phyloP scores from a whole-genome alignment of 2,329 filamentous ascomycete genomes.

The Penicillium sp. region DNA sequence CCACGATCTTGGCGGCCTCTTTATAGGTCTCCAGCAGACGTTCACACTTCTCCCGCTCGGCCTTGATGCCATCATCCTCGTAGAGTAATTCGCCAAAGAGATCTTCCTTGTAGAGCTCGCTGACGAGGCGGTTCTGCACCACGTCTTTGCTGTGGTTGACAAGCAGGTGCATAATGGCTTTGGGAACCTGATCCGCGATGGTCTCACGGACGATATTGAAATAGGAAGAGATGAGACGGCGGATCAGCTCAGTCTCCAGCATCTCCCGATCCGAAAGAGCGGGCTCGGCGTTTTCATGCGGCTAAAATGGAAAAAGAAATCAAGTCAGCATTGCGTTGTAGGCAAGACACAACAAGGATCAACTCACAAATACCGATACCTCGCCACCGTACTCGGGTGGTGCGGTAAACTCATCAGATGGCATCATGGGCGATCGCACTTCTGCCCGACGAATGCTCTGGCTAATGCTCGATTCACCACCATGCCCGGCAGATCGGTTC shows the following conservation, averaged over 20 bases:
- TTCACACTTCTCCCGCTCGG: conserved; percentile 97
- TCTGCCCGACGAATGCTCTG: conserved; percentile 72
- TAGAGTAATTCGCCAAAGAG: conserved; percentile 91
- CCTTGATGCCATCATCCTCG: conserved; percentile 95
- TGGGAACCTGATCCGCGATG: conserved; percentile 97
- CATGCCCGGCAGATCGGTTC: conserved; percentile 68
- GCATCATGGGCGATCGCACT: conserved; percentile 38
- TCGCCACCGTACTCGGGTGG: conserved; percentile 40
- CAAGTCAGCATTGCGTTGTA: conserved; percentile 1
- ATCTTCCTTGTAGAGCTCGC: conserved; percentile 86
- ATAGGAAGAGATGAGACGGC: conserved; percentile 92
- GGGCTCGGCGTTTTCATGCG: conserved; percentile 58
- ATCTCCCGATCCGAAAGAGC: conserved; percentile 91
- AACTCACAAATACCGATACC: conserved; percentile 46
- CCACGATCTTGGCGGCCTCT: conserved; percentile 96
- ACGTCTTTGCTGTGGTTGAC: conserved; percentile 98
- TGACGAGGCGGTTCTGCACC: conserved; percentile 93
- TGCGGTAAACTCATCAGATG: conserved; percentile 40
- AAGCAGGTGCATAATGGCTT: conserved; percentile 96
- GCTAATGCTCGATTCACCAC: conserved; percentile 71
- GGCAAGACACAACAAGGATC: conserved; percentile 1
- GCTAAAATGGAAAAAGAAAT: conserved; percentile 19
- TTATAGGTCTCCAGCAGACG: conserved; percentile 91
- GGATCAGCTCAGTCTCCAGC: conserved; percentile 95
- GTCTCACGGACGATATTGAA: conserved; percentile 98